Conservation (phyloP, 768 basidiomycete genomes). For the Lactarius pseudohatsudake region DNA sequence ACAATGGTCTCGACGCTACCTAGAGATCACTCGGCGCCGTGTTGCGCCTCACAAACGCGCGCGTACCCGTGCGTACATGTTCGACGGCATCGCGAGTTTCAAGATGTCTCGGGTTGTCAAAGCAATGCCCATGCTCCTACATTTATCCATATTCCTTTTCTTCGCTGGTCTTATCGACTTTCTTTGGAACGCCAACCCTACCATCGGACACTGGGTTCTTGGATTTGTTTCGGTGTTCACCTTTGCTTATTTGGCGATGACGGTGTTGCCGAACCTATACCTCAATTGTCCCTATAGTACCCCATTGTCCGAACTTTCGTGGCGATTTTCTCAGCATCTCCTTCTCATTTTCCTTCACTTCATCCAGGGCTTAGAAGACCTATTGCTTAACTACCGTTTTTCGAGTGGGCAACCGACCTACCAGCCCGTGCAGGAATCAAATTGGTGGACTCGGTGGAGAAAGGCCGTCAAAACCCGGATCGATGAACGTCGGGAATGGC, state of each 20-base stretch:
- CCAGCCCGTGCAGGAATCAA: neutral
- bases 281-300: constrained; percentile 9
- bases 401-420: neutral
- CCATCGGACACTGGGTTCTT: neutral
- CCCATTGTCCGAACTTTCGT: neutral
- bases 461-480: neutral
- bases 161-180: neutral
- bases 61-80: neutral
- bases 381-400: neutral
- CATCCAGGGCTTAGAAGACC: neutral
- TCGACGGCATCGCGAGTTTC: neutral
- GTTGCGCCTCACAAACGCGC: neutral
- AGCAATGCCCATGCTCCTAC: neutral
- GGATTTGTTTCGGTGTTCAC: neutral
- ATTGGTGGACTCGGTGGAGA: constrained; percentile 1
- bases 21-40: neutral
- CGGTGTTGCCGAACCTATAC: neutral
- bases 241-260: neutral
- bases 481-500: constrained; percentile 1
- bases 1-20: constrained; percentile 1
- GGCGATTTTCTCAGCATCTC: neutral
- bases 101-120: neutral
- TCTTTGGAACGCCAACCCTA: neutral
- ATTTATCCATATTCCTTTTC: constrained; percentile 3
- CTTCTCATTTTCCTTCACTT: neutral